These are phyloP conservation scores for Apocynum venetum DNA, from an alignment of 257 asterid species.

Conservation along the genomic window DNA sequence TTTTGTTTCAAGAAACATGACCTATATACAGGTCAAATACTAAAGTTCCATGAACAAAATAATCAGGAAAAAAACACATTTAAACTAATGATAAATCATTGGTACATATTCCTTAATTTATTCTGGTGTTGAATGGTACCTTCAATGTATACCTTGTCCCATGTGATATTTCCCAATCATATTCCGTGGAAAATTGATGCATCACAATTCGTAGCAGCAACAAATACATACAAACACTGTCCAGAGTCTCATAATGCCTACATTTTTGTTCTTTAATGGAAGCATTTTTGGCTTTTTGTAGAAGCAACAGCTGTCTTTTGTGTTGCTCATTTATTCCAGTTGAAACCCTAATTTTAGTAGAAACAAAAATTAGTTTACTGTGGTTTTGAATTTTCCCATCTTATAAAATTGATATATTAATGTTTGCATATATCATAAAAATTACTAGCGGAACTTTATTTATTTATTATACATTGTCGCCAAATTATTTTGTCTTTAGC, in stretches of 20 bases:
- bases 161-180: conserved; percentile 5
- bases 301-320: conserved; percentile 5
- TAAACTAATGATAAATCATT: not conserved
- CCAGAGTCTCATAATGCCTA: conserved; percentile 1
- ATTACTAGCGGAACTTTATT: too few species aligned
- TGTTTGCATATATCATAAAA: too few species aligned
- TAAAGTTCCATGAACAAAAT: not conserved
- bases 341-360: not conserved
- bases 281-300: conserved; percentile 5
- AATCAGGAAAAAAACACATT: not conserved
- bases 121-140: not conserved
- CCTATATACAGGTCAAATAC: not conserved
- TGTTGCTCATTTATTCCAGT: not conserved
- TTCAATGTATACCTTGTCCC: not conserved
- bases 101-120: too few species aligned
- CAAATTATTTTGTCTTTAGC: too few species aligned
- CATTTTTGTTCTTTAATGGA: not conserved
- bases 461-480: too few species aligned
- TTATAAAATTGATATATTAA: too few species aligned
- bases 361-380: too few species aligned
- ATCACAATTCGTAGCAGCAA: not conserved
- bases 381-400: too few species aligned
- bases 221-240: not conserved
- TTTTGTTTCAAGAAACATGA: not conserved
- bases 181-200: conserved; percentile 1